A percentile compares a stretch with the other conserved stretches of the same genome.
These are phyloP conservation scores for Colletotrichum euphorbiae DNA, from an alignment of 2,329 filamentous ascomycete species.

Conservation along the genomic window DNA sequence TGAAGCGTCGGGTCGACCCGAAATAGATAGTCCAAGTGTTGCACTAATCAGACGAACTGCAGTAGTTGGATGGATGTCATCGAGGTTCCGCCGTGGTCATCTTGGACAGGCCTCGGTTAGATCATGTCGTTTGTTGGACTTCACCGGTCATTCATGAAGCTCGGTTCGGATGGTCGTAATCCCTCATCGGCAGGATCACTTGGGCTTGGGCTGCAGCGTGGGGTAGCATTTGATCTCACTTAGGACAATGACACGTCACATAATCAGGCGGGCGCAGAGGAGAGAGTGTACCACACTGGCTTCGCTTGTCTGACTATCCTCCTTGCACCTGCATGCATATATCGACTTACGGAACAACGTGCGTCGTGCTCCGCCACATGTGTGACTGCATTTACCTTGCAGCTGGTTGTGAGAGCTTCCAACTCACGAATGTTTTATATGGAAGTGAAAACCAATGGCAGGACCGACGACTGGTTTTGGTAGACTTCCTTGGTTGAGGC, in stretches of 20 bases:
- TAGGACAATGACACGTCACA: slow-evolving; percentile 7
- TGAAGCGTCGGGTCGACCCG: background rate
- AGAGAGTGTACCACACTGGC: too few relatives aligned
- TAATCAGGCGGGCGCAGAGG: background rate
- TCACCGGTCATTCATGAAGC: background rate
- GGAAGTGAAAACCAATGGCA: too few relatives aligned
- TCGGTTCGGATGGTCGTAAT: background rate
- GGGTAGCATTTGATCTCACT: slow-evolving; percentile 1
- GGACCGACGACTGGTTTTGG: too few relatives aligned
- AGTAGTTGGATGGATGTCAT: background rate
- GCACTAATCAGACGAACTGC: background rate
- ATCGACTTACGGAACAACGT: too few relatives aligned
- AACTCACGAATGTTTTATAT: too few relatives aligned
- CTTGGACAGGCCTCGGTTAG: background rate
- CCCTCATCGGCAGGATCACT: background rate
- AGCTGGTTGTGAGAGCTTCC: too few relatives aligned
- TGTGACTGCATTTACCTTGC: too few relatives aligned
- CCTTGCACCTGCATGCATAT: too few relatives aligned
- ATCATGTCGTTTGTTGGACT: background rate
- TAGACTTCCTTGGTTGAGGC: too few relatives aligned
- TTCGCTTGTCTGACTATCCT: too few relatives aligned
- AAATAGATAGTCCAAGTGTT: background rate
- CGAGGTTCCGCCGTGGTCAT: background rate
- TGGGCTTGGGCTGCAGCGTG: background rate
- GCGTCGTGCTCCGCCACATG: too few relatives aligned